Percentiles rank a stretch among this genome's conserved stretches.
Evolutionary conservation across 139 green algal genomes (phyloP).

Genomic region (Gonium pectorale): DNA sequence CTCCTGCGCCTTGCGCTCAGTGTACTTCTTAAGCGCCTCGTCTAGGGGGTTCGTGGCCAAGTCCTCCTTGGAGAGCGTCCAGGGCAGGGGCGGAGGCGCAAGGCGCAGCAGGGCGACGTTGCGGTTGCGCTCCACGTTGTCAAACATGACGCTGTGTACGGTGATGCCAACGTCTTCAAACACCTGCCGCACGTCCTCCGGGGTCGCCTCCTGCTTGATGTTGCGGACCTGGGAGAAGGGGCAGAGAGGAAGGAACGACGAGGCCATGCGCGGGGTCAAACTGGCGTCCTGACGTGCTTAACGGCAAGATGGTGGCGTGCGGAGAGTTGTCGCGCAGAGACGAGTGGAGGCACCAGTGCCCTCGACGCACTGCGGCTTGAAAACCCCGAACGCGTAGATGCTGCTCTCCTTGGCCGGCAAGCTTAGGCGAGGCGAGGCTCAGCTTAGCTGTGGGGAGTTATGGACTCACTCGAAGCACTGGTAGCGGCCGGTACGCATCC

Average conservation of each 20-base stretch:
- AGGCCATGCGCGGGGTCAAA: neutral
- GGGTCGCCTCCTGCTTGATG: conserved; percentile 49
- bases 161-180: conserved; percentile 48
- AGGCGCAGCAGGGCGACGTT: conserved; percentile 48
- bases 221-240: conserved; percentile 61
- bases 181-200: conserved; percentile 53
- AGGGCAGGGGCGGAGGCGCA: conserved; percentile 42
- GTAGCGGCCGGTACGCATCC: conserved; percentile 58
- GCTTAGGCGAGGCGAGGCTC: no score
- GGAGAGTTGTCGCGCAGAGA: no score
- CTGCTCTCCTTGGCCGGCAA: no score
- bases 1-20: conserved; percentile 22
- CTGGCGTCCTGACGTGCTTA: no score
- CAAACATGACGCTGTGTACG: conserved; percentile 60
- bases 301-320: no score
- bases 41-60: conserved; percentile 21
- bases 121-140: conserved; percentile 45
- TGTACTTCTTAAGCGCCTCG: conserved; percentile 29
- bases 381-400: no score
- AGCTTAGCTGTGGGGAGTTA: no score
- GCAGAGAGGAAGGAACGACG: neutral
- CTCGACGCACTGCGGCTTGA: no score
- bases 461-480: conserved; percentile 59
- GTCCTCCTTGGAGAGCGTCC: conserved; percentile 41
- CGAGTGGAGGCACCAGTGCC: no score